Evolutionary conservation across 2,329 filamentous ascomycete genomes (phyloP).

Genomic region (Aspergillus sp.): DNA sequence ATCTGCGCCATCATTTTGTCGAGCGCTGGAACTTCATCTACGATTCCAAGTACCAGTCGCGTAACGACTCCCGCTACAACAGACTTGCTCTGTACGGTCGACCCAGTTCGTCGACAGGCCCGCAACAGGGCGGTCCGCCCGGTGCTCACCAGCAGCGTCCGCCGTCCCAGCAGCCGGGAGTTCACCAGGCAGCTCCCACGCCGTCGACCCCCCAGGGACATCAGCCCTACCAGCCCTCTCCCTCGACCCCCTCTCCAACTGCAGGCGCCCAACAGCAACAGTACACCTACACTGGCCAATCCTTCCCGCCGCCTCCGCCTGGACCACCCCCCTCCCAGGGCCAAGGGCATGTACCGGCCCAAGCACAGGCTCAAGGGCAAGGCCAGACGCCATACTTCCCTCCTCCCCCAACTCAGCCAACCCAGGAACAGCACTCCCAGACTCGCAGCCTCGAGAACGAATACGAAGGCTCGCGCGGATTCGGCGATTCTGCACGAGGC

Average conservation of each 20-base stretch:
- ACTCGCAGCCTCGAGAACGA: conserved; percentile 34
- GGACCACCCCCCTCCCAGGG: conserved; percentile 22
- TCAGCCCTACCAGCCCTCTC: background rate
- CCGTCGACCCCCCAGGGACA: background rate
- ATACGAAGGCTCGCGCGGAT: conserved; percentile 32
- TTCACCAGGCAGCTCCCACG: conserved; percentile 8
- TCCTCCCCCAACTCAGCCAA: conserved; percentile 36
- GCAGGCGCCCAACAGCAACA: conserved; percentile 14
- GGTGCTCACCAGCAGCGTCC: conserved; percentile 3
- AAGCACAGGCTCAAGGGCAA: conserved; percentile 15
- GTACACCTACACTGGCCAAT: conserved; percentile 32
- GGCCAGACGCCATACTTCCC: conserved; percentile 41
- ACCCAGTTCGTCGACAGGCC: conserved; percentile 24
- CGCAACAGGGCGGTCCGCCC: conserved; percentile 10
- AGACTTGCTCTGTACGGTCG: conserved; percentile 35
- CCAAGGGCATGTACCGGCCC: conserved; percentile 31
- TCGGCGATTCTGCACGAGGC: conserved; percentile 34
- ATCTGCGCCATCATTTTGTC: conserved; percentile 73
- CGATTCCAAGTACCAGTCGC: conserved; percentile 71
- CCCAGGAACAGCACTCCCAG: conserved; percentile 25
- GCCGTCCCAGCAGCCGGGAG: conserved; percentile 4
- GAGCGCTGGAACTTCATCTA: conserved; percentile 93
- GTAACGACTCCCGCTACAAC: conserved; percentile 52
- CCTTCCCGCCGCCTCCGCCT: conserved; percentile 41
- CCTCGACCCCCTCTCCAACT: background rate